Evolutionary conservation across 768 basidiomycete species (phyloP).

Genomic region (Botryobasidium botryosum): DNA sequence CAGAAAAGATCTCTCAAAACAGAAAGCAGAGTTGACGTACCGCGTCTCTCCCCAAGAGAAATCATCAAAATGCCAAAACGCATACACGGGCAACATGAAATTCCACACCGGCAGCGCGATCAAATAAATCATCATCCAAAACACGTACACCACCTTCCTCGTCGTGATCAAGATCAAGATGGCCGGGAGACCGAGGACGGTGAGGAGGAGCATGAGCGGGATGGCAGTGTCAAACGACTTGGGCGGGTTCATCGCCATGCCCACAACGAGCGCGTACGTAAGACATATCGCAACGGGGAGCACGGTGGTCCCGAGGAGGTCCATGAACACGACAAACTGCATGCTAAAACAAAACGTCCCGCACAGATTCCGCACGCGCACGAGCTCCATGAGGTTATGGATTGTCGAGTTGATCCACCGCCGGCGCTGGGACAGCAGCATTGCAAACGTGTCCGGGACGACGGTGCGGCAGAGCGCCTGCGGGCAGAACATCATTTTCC

Average conservation of each 20-base stretch:
- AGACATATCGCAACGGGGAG: conserved; percentile 86
- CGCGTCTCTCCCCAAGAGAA: conserved; percentile 99
- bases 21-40: conserved; percentile 26
- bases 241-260: conserved; percentile 66
- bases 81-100: conserved; percentile 81
- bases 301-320: conserved; percentile 78
- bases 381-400: conserved; percentile 98
- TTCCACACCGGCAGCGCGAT: conserved; percentile 92
- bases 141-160: conserved; percentile 84
- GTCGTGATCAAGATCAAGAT: conserved; percentile 89
- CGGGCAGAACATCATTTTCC: conserved; percentile 99
- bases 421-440: conserved; percentile 89
- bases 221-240: conserved; percentile 81
- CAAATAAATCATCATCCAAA: conserved; percentile 97
- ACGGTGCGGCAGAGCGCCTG: conserved; percentile 91
- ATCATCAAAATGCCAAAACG: conserved; percentile 99
- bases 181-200: conserved; percentile 87
- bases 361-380: conserved; percentile 89
- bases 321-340: conserved; percentile 99
- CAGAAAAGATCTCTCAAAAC: no score
- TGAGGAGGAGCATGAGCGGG: conserved; percentile 72
- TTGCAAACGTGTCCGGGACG: conserved; percentile 85
- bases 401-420: conserved; percentile 99
- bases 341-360: conserved; percentile 99
- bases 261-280: conserved; percentile 76